These are phyloP conservation scores for Alternaria postmessia DNA, from an alignment of 2,329 filamentous ascomycete species.

Conservation along the genomic window DNA sequence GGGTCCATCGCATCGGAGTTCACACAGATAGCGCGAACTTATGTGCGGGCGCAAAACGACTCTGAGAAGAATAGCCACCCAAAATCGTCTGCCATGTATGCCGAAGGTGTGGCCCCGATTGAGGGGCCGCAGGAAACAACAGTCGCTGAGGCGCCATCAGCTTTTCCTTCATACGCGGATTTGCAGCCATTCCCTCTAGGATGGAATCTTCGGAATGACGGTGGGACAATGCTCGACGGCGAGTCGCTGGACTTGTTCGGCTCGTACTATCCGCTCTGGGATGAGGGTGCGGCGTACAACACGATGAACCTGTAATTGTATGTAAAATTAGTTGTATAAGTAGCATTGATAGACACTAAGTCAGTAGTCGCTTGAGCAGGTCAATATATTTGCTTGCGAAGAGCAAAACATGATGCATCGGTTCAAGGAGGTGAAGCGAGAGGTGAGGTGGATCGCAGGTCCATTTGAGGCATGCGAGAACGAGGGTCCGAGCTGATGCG, in stretches of 20 bases:
- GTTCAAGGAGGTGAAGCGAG: neutral
- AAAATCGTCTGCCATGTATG: neutral
- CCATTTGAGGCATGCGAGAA: neutral
- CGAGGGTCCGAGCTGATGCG: slow-evolving; percentile 15
- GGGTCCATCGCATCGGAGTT: neutral
- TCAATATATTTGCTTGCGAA: neutral
- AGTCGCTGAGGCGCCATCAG: neutral
- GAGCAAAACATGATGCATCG: neutral
- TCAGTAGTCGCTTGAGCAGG: neutral
- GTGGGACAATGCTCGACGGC: neutral
- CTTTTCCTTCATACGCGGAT: neutral
- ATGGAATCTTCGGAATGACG: neutral
- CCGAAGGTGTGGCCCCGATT: neutral
- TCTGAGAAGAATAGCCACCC: neutral
- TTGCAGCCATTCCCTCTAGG: neutral
- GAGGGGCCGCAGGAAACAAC: neutral
- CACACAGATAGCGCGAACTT: neutral
- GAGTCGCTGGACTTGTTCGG: neutral
- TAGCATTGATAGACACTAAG: neutral
- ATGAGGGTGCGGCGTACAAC: neutral
- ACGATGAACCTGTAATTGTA: neutral
- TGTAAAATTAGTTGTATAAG: neutral
- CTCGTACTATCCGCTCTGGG: neutral
- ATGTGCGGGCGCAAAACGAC: neutral
- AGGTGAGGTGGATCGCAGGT: neutral